phyloP scores from a whole-genome alignment of 768 basidiomycete genomes.

The Suillus discolor region DNA sequence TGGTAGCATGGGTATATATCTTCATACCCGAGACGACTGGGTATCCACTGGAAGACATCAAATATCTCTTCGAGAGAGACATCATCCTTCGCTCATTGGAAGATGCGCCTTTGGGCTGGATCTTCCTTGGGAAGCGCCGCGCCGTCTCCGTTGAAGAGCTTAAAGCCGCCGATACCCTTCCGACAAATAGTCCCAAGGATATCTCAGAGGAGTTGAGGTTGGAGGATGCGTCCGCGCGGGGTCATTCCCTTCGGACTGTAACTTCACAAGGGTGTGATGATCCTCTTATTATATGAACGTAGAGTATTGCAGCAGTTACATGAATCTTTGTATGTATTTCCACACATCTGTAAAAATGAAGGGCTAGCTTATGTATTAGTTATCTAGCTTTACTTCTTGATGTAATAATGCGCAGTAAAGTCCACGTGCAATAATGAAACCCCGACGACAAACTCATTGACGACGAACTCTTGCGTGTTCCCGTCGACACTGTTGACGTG shows the following conservation, averaged over 20 bases:
- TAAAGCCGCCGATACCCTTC: constrained; percentile 12
- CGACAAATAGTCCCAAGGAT: neutral
- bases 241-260: neutral
- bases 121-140: constrained; percentile 26
- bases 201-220: neutral
- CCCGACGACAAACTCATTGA: too few species aligned
- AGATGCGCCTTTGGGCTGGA: constrained; percentile 37
- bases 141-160: constrained; percentile 31
- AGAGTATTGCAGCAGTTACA: neutral
- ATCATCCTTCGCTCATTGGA: constrained; percentile 31
- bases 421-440: neutral
- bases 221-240: neutral
- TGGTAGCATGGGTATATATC: constrained; percentile 37
- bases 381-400: neutral
- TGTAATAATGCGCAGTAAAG: neutral
- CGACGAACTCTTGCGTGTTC: too few species aligned
- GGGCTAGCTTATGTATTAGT: neutral
- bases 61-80: constrained; percentile 37
- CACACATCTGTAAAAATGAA: neutral
- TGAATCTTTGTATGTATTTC: neutral
- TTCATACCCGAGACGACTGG: constrained; percentile 44
- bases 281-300: constrained; percentile 7
- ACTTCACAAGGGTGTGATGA: neutral
- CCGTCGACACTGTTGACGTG: neutral
- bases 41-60: constrained; percentile 41